A percentile compares a stretch with the other conserved stretches of the same genome.
These are phyloP conservation scores for Silene vulgaris DNA, from an alignment of 179 eudicot species.

Conservation along the genomic window DNA sequence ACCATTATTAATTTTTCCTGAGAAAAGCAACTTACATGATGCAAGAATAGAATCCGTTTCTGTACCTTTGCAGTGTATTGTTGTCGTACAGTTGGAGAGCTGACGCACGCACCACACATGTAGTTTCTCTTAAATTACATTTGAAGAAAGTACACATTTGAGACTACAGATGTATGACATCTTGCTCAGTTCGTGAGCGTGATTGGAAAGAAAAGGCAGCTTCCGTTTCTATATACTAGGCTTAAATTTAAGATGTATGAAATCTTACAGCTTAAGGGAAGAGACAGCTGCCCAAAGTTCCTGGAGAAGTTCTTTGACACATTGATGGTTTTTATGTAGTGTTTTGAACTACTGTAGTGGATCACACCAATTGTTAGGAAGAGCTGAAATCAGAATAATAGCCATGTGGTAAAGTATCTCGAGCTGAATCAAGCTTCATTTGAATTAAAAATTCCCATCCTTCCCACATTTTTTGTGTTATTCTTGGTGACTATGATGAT, in stretches of 20 bases:
- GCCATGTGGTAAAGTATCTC: background rate
- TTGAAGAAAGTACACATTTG: background rate
- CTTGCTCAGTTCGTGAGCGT: too few species aligned
- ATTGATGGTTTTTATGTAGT: background rate
- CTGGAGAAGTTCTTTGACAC: background rate
- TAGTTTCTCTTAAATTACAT: background rate
- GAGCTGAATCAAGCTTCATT: background rate
- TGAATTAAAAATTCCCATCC: background rate
- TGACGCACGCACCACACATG: background rate
- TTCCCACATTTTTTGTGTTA: background rate
- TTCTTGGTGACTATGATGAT: background rate
- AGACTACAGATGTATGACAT: too few species aligned
- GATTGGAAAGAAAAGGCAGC: too few species aligned
- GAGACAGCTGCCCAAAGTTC: background rate
- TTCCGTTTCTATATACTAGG: background rate
- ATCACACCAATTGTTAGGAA: background rate
- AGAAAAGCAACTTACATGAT: background rate
- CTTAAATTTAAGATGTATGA: background rate
- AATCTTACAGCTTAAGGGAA: background rate
- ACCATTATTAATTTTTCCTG: too few species aligned
- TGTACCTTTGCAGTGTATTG: background rate
- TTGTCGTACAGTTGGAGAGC: background rate
- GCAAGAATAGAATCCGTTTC: background rate
- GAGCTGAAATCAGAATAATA: background rate
- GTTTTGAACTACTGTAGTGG: background rate